Evolutionary conservation across 1,284 basidiomycete species (phyloP).

Genomic region (Sporisorium sorghi): DNA sequence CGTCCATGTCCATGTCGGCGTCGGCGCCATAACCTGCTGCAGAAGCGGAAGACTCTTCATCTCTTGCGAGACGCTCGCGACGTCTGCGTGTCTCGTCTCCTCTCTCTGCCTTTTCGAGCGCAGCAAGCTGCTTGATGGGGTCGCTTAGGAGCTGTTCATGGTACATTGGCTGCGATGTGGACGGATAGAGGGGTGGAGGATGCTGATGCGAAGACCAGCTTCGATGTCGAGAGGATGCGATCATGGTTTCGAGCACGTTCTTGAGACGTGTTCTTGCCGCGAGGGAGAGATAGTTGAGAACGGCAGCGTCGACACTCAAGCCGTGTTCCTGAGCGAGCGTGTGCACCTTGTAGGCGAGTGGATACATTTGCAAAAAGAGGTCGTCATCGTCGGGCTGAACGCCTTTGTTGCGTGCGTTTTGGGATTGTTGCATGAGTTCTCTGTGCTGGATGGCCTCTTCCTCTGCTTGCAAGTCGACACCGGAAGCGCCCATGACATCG

Average conservation of each 20-base stretch:
- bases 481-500: conserved; percentile 64
- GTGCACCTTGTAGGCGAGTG: conserved; percentile 62
- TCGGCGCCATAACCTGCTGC: conserved; percentile 34
- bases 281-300: conserved; percentile 65
- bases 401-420: conserved; percentile 20
- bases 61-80: conserved; percentile 56
- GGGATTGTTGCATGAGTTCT: conserved; percentile 50
- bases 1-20: conserved; percentile 41
- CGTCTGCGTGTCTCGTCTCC: conserved; percentile 61
- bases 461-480: conserved; percentile 65
- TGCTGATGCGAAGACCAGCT: conserved; percentile 65
- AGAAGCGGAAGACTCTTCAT: conserved; percentile 54
- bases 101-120: conserved; percentile 66
- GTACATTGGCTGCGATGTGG: conserved; percentile 50
- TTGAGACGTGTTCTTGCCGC: conserved; percentile 63
- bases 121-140: conserved; percentile 61
- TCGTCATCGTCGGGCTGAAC: conserved; percentile 46
- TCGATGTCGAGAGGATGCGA: conserved; percentile 63
- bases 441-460: conserved; percentile 62
- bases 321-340: conserved; percentile 58
- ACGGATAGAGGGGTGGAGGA: conserved; percentile 50
- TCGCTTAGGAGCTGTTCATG: conserved; percentile 63
- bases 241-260: conserved; percentile 66
- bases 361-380: conserved; percentile 62
- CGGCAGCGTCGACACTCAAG: conserved; percentile 63